Evolutionary conservation across 768 basidiomycete genomes (phyloP).

Genomic region (Suillus placidus): DNA sequence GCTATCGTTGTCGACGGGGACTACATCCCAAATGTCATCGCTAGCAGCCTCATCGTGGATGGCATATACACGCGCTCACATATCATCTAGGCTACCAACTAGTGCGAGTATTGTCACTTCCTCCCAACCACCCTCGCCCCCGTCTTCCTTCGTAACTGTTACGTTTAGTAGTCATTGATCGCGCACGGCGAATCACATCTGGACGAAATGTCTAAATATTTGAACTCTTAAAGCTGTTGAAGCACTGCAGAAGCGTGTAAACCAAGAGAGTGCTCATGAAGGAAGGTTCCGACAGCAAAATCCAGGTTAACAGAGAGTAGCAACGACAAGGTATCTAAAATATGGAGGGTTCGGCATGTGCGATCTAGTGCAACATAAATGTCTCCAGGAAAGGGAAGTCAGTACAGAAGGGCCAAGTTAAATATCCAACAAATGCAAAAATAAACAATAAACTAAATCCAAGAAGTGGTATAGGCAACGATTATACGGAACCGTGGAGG

Average conservation of each 20-base stretch:
- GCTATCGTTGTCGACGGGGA: conserved; percentile 21
- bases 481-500: conserved; percentile 1
- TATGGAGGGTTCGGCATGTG: not conserved
- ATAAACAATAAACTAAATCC: not conserved
- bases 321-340: not conserved
- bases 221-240: not conserved
- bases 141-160: conserved; percentile 11
- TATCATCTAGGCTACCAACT: too few species aligned
- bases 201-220: not conserved
- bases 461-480: conserved; percentile 20
- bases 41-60: conserved; percentile 15
- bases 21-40: conserved; percentile 19
- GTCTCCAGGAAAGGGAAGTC: not conserved
- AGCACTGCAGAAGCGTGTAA: not conserved
- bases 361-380: not conserved
- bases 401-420: not conserved
- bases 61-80: conserved; percentile 20
- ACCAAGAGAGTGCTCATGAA: not conserved
- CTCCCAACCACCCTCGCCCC: conserved; percentile 18
- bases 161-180: not conserved
- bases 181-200: not conserved
- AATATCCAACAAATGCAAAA: not conserved
- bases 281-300: conserved; percentile 15
- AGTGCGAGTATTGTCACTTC: conserved; percentile 22
- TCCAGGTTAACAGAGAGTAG: conserved; percentile 8